A percentile compares a stretch with the other conserved stretches of the same genome.
Conservation (phyloP, 1,139 yeast species). For the Pichia sp. region DNA sequence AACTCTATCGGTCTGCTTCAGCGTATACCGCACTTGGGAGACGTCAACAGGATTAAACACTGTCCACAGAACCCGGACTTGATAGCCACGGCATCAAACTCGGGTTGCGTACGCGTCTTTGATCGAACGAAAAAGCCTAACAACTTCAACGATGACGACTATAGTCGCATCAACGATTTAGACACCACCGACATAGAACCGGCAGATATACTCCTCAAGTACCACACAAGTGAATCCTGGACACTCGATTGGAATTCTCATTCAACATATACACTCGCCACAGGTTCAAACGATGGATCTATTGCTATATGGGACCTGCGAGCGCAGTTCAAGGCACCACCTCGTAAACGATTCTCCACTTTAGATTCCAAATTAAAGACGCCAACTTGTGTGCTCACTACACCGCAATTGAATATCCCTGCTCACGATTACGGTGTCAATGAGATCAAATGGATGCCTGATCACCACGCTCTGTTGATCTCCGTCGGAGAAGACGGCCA, state of each 20-base stretch:
- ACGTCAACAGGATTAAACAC: slow-evolving; percentile 1
- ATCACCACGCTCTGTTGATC: slow-evolving; percentile 51
- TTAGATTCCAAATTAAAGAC: slow-evolving; percentile 9
- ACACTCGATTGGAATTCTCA: slow-evolving; percentile 28
- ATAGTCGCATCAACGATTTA: too few species aligned
- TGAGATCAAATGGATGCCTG: slow-evolving; percentile 53
- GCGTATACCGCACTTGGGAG: slow-evolving; percentile 29
- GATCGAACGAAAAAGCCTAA: slow-evolving; percentile 2
- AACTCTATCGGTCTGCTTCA: too few species aligned
- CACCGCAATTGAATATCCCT: slow-evolving; percentile 14
- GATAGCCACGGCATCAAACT: slow-evolving; percentile 55
- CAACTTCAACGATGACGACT: slow-evolving; percentile 11
- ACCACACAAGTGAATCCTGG: slow-evolving; percentile 28
- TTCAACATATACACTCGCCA: slow-evolving; percentile 22
- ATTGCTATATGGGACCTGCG: slow-evolving; percentile 29
- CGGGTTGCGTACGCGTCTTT: slow-evolving; percentile 26
- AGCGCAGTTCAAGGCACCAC: slow-evolving; percentile 15
- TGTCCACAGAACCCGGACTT: slow-evolving; percentile 23
- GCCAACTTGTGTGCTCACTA: slow-evolving; percentile 11
- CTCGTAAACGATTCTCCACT: slow-evolving; percentile 10
- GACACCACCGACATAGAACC: slow-evolving; percentile 8
- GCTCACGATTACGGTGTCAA: slow-evolving; percentile 42
- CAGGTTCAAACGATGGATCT: slow-evolving; percentile 28
- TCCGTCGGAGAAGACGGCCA: slow-evolving; percentile 51
- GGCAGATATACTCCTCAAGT: slow-evolving; percentile 22